Evolutionary conservation across 2,329 filamentous ascomycete species (phyloP).

Genomic region (Cyphellophora attinorum): DNA sequence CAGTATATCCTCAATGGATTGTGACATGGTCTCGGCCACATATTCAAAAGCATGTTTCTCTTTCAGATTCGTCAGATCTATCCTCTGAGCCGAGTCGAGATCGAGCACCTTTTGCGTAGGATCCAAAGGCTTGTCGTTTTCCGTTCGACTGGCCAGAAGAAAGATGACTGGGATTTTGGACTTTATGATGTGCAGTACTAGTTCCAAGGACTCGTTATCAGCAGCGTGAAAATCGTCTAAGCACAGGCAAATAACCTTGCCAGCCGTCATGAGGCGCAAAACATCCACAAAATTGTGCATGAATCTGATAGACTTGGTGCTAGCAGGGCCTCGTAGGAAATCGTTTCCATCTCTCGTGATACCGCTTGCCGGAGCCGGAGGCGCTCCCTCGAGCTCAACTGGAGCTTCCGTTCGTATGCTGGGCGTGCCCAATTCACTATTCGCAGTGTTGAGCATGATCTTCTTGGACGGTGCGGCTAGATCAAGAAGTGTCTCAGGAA

Average conservation of each 20-base stretch:
- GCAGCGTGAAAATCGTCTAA: constrained; percentile 87
- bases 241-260: constrained; percentile 81
- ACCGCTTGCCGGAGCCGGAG: constrained; percentile 1
- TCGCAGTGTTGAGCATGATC: constrained; percentile 9
- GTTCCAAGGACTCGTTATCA: constrained; percentile 74
- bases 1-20: constrained; percentile 60
- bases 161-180: constrained; percentile 73
- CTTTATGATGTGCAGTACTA: constrained; percentile 70
- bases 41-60: constrained; percentile 77
- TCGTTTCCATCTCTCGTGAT: constrained; percentile 16
- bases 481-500: constrained; percentile 55
- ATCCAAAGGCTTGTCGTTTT: constrained; percentile 47
- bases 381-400: not conserved
- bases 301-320: constrained; percentile 53
- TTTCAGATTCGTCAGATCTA: constrained; percentile 62
- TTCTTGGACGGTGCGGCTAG: constrained; percentile 28
- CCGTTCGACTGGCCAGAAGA: constrained; percentile 65
- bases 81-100: constrained; percentile 52
- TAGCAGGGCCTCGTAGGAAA: constrained; percentile 29
- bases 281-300: constrained; percentile 86
- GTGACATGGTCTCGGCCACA: constrained; percentile 70
- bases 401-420: constrained; percentile 16
- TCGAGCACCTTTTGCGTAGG: constrained; percentile 33
- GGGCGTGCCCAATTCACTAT: constrained; percentile 9
- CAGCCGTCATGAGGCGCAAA: constrained; percentile 66